Conservation (phyloP, 1,139 yeast species). For the Pichia sp. region DNA sequence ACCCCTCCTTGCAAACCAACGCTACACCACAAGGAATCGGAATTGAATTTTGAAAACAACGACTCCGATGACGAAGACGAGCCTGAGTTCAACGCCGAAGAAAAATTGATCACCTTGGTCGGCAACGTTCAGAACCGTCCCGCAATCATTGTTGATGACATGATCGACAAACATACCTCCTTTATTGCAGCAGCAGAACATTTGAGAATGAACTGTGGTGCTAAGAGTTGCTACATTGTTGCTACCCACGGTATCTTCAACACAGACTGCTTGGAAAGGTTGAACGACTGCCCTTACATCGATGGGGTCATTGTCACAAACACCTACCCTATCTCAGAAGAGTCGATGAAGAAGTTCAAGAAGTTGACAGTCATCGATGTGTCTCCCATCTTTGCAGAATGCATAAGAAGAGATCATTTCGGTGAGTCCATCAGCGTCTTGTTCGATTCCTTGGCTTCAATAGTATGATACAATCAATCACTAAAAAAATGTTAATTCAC, state of each 20-base stretch:
- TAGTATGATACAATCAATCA: conserved; percentile 31
- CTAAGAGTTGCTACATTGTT: conserved; percentile 80
- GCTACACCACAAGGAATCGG: conserved; percentile 25
- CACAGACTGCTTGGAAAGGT: conserved; percentile 75
- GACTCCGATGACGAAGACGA: conserved; percentile 87
- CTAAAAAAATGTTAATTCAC: background rate
- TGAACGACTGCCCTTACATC: conserved; percentile 74
- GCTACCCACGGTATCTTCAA: conserved; percentile 96
- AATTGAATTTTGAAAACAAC: conserved; percentile 55
- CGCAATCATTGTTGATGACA: conserved; percentile 91
- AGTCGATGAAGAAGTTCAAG: conserved; percentile 49
- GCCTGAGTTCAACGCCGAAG: conserved; percentile 61
- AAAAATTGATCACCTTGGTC: conserved; percentile 88
- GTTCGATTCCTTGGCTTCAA: conserved; percentile 77
- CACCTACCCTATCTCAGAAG: conserved; percentile 81
- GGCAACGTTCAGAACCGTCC: conserved; percentile 91
- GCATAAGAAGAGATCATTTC: conserved; percentile 96
- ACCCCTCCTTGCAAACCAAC: conserved; percentile 14
- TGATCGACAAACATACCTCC: conserved; percentile 92
- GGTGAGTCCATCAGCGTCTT: conserved; percentile 93
- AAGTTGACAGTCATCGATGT: conserved; percentile 88
- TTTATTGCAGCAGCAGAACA: conserved; percentile 98
- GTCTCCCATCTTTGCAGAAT: conserved; percentile 93
- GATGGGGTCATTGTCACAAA: conserved; percentile 91
- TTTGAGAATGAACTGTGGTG: conserved; percentile 90